Base-by-base conservation (phyloP, 768 basidiomycete genomes). In the Suillus brevipes region DNA sequence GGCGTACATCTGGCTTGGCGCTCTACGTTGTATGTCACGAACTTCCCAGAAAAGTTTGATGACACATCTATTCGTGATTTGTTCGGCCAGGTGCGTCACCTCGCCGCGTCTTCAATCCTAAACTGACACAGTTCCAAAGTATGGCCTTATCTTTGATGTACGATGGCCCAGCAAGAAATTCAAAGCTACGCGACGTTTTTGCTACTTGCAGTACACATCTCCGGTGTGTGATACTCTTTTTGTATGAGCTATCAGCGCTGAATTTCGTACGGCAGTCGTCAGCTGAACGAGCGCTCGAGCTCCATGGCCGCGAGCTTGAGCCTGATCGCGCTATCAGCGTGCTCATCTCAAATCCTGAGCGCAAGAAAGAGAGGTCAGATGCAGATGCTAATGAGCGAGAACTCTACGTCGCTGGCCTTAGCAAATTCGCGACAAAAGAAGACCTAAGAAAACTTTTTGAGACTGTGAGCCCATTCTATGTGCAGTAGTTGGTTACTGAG, bases 151-250 rank as follows among this genome's bases (percentile, higher is more conserved):
- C 62, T 92, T 99, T 66, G 96, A 99, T 68, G 91, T 95, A 20
- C 91, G 97, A 38, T 99, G 97, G 97, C 97, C 97, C 6, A 96
- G 94, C 78, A 96, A 96, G 73, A 97, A 97, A 73, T 95, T 94
- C 83, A 97, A 95, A 77, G 87, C 80, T 64, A 90, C 91, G 2
- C 82, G 97, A 42, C 85, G 97, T 50, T 99, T 99, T 76, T 95
- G 94, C 72, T 99, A 99, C 75, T 82, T 99, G 1, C 97, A 99
- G 67, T 98, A 87, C 73, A 89, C 89, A 2, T 87, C 87, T 23
- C 92, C 94, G 0, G 96, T 94, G 64, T 60, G 90, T 80, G 9
- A n/a, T 50, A 36, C 8, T 38, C 14, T 53, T 40, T n/a, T 2
- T 31, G 16, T 42, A 28, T 25, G 25, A 20, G 2, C 12, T 31